A percentile compares a stretch with the other conserved stretches of the same genome.
phyloP scores from a whole-genome alignment of 768 basidiomycete genomes.

The Pholiota microspora region DNA sequence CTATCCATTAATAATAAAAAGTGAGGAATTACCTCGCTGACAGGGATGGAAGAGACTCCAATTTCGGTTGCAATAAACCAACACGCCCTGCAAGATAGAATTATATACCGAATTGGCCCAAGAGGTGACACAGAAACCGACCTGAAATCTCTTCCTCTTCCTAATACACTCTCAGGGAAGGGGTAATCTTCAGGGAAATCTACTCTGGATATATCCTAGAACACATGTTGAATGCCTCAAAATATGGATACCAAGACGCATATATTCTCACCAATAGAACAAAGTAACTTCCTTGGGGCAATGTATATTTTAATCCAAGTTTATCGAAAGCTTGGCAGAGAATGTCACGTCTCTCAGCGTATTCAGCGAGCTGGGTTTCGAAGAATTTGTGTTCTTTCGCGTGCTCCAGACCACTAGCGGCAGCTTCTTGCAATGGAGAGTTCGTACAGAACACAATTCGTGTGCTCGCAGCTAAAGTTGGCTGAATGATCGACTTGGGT shows the following conservation, averaged over 20 bases:
- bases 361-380: slow-evolving; percentile 70
- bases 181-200: slow-evolving; percentile 83
- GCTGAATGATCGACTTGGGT: slow-evolving; percentile 75
- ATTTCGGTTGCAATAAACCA: slow-evolving; percentile 94
- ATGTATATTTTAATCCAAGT: slow-evolving; percentile 80
- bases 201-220: slow-evolving; percentile 69
- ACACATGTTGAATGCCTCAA: background rate
- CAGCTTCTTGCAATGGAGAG: slow-evolving; percentile 93
- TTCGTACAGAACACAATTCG: slow-evolving; percentile 96
- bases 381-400: slow-evolving; percentile 75
- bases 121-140: slow-evolving; percentile 23
- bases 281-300: slow-evolving; percentile 92
- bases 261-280: slow-evolving; percentile 63
- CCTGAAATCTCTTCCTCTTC: slow-evolving; percentile 88
- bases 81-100: slow-evolving; percentile 55
- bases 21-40: slow-evolving; percentile 78
- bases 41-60: slow-evolving; percentile 91
- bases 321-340: slow-evolving; percentile 78
- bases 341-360: slow-evolving; percentile 75
- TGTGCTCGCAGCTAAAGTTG: slow-evolving; percentile 87
- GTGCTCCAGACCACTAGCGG: slow-evolving; percentile 84
- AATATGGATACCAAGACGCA: background rate
- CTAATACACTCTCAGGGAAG: slow-evolving; percentile 72
- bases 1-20: background rate
- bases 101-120: background rate